Conservation (phyloP, 2,329 filamentous ascomycete genomes). For the Hirsutella thompsonii region DNA sequence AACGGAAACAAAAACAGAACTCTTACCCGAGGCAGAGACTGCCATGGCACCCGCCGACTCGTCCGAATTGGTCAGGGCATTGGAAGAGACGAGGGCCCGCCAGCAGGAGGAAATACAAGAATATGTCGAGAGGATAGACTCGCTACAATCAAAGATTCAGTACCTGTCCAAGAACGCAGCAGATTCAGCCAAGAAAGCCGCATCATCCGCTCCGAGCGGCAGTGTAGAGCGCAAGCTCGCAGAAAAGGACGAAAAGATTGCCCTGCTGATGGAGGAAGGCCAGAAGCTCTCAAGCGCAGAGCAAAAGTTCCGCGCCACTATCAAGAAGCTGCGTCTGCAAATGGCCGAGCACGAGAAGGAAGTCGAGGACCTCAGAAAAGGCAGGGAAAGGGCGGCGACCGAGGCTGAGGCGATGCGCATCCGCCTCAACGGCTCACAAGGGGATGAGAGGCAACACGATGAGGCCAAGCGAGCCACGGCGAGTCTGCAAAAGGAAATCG, state of each 20-base stretch:
- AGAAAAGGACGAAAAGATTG: slow-evolving; percentile 84
- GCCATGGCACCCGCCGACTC: not conserved
- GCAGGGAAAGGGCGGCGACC: slow-evolving; percentile 42
- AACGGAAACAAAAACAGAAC: too few relatives aligned
- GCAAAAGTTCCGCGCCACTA: slow-evolving; percentile 67
- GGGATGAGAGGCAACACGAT: slow-evolving; percentile 40
- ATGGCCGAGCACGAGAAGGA: slow-evolving; percentile 53
- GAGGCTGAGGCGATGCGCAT: slow-evolving; percentile 35
- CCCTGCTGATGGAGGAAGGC: slow-evolving; percentile 82
- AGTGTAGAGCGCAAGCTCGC: slow-evolving; percentile 67
- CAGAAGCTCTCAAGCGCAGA: slow-evolving; percentile 78
- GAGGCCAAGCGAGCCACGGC: slow-evolving; percentile 40
- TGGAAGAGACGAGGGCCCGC: slow-evolving; percentile 12
- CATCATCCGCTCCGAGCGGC: slow-evolving; percentile 46
- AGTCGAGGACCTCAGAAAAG: slow-evolving; percentile 43
- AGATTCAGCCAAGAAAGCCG: slow-evolving; percentile 59
- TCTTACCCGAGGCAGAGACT: not conserved
- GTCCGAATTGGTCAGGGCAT: slow-evolving; percentile 7
- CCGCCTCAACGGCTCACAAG: slow-evolving; percentile 34
- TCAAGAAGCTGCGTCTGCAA: slow-evolving; percentile 67
- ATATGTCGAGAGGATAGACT: slow-evolving; percentile 83
- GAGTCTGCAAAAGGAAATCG: slow-evolving; percentile 25
- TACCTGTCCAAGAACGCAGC: slow-evolving; percentile 74
- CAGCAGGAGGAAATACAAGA: slow-evolving; percentile 73
- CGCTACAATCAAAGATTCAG: slow-evolving; percentile 79